These are phyloP conservation scores for Aspergillus texensis DNA, from an alignment of 2,329 filamentous ascomycete genomes.

Conservation along the genomic window DNA sequence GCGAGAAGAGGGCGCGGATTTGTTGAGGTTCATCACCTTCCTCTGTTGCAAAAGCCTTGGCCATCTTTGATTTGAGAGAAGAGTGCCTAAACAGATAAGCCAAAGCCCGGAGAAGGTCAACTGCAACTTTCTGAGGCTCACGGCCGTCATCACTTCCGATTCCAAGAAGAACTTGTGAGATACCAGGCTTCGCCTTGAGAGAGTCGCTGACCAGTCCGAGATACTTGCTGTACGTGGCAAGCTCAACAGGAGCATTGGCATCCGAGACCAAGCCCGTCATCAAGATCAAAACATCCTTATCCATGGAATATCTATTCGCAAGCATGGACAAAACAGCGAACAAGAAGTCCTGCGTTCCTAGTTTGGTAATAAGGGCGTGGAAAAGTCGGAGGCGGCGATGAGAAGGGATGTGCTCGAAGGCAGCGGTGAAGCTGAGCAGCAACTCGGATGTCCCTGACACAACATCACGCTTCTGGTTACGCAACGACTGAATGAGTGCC, in stretches of 20 bases:
- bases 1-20: constrained; percentile 69
- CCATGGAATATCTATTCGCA: constrained; percentile 82
- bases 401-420: constrained; percentile 91
- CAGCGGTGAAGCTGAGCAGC: constrained; percentile 91
- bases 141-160: constrained; percentile 55
- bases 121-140: constrained; percentile 44
- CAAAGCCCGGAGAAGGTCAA: constrained; percentile 45
- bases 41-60: constrained; percentile 38
- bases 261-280: constrained; percentile 71
- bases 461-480: constrained; percentile 73
- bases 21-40: constrained; percentile 62
- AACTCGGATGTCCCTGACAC: constrained; percentile 84
- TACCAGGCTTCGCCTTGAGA: constrained; percentile 71
- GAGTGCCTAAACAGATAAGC: constrained; percentile 46
- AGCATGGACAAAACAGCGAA: constrained; percentile 88
- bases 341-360: constrained; percentile 84
- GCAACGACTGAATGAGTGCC: constrained; percentile 81
- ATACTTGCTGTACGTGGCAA: constrained; percentile 74
- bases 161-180: constrained; percentile 73
- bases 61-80: constrained; percentile 44
- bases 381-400: constrained; percentile 84
- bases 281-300: constrained; percentile 73
- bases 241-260: constrained; percentile 74
- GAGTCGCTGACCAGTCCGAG: constrained; percentile 75
- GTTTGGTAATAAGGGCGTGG: constrained; percentile 77